Percentiles rank a stretch among this genome's conserved stretches.
Evolutionary conservation across 176 grass and related monocot species (phyloP).

Genomic region (Oryza glumipatula): DNA sequence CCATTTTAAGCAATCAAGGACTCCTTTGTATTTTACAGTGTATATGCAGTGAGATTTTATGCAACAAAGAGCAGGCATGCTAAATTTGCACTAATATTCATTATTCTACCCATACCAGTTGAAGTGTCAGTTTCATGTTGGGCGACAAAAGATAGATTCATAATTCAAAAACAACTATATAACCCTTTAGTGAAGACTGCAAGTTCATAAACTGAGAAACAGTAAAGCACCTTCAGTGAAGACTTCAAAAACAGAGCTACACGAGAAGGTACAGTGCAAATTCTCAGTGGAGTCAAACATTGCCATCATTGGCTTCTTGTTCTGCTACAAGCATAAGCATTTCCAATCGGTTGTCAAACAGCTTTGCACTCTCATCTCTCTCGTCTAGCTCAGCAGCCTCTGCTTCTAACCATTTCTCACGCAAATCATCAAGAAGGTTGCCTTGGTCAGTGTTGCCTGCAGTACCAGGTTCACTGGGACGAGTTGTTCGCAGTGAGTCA

Average conservation of each 20-base stretch:
- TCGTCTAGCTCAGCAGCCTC: conserved; percentile 71
- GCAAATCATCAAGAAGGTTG: conserved; percentile 95
- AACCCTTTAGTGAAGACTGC: background rate
- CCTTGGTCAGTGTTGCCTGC: conserved; percentile 57
- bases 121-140: background rate
- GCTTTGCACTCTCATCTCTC: conserved; percentile 89
- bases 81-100: background rate
- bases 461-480: conserved; percentile 68
- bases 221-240: background rate
- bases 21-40: background rate
- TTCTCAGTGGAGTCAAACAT: conserved; percentile 13
- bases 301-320: conserved; percentile 48
- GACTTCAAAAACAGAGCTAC: conserved; percentile 20
- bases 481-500: conserved; percentile 63
- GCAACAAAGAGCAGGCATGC: background rate
- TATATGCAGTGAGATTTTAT: background rate
- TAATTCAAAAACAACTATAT: conserved; percentile 6
- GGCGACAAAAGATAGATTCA: background rate
- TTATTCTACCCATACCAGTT: conserved; percentile 6
- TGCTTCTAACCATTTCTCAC: conserved; percentile 89
- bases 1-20: background rate
- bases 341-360: conserved; percentile 75
- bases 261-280: background rate
- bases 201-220: background rate
- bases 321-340: conserved; percentile 80